These are phyloP conservation scores for Calycina herbarum DNA, from an alignment of 2,329 filamentous ascomycete genomes.

Conservation along the genomic window DNA sequence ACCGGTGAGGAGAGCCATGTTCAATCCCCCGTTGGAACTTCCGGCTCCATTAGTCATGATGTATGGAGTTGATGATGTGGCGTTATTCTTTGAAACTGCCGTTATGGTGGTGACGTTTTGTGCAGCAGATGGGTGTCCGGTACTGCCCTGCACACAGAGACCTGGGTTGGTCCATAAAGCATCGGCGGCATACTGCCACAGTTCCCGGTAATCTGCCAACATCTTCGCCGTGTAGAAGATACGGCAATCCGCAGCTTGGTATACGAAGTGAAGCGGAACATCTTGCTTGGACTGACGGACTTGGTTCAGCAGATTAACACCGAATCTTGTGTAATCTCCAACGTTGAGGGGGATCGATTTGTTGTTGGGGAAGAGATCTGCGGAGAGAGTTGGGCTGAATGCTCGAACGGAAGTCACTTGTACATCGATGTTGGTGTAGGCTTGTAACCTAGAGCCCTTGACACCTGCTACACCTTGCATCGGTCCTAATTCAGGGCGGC, in stretches of 20 bases:
- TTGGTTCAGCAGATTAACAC: constrained; percentile 43
- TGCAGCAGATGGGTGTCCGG: constrained; percentile 1
- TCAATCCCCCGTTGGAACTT: background rate
- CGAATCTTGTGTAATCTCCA: background rate
- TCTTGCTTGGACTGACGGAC: constrained; percentile 34
- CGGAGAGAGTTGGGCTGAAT: constrained; percentile 14
- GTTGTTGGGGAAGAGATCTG: constrained; percentile 29
- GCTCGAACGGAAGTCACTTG: constrained; percentile 30
- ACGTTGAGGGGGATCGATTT: constrained; percentile 18
- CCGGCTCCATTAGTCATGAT: background rate
- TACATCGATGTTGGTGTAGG: constrained; percentile 27
- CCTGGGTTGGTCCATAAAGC: constrained; percentile 39
- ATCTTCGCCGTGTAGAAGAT: constrained; percentile 56
- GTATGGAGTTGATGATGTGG: background rate
- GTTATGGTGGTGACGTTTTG: constrained; percentile 8
- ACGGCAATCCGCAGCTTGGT: constrained; percentile 59
- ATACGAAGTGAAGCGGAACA: constrained; percentile 55
- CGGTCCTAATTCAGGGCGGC: constrained; percentile 45
- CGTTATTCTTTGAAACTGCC: background rate
- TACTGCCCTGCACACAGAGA: constrained; percentile 8
- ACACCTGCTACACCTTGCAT: constrained; percentile 59
- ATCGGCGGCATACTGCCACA: constrained; percentile 48
- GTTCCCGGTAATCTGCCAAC: constrained; percentile 45
- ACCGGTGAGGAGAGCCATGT: background rate
- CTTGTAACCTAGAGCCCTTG: constrained; percentile 47